These are phyloP conservation scores for Zasmidium citrigriseum DNA, from an alignment of 2,329 filamentous ascomycete genomes.

Conservation along the genomic window DNA sequence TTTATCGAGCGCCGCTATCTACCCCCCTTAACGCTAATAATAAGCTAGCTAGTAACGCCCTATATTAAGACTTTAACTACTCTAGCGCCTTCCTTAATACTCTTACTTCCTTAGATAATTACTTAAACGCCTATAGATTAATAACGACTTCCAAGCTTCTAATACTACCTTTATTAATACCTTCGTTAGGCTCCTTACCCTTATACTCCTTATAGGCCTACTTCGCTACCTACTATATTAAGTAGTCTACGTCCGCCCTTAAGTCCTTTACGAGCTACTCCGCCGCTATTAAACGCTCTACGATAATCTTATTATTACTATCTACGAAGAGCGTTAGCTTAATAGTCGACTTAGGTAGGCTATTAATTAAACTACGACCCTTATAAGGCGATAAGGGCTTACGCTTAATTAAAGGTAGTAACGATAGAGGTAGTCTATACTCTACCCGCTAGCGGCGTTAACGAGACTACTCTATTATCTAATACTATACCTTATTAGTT, in stretches of 20 bases:
- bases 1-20: neutral
- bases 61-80: neutral
- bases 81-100: neutral
- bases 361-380: no score
- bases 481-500: neutral
- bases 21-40: neutral
- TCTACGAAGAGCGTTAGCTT: neutral
- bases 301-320: neutral
- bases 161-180: no score
- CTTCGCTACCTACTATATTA: neutral
- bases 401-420: neutral
- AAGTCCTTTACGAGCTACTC: constrained; percentile 2
- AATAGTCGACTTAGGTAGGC: neutral
- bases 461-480: neutral
- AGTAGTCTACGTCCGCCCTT: neutral
- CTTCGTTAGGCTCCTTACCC: no score
- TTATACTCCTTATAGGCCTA: neutral
- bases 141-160: neutral
- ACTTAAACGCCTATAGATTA: neutral
- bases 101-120: neutral
- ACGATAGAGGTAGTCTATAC: neutral
- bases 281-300: neutral
- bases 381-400: neutral
- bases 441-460: neutral
- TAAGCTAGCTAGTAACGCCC: neutral